Evolutionary conservation across 331 rosid species (phyloP).

Genomic region (Quercus lobata): DNA sequence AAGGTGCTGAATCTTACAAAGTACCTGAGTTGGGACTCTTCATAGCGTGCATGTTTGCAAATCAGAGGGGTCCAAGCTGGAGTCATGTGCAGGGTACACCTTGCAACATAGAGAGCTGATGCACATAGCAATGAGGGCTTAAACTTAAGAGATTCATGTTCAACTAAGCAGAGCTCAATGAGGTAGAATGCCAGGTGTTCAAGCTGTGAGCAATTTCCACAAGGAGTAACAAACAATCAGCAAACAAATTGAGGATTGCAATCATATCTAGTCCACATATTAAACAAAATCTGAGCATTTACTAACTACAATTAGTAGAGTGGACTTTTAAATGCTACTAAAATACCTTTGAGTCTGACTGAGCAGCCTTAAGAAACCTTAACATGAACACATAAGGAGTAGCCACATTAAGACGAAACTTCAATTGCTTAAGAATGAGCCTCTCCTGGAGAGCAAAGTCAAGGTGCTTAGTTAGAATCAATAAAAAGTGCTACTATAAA

Average conservation of each 20-base stretch:
- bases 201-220: constrained; percentile 42
- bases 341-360: constrained; percentile 61
- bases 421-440: constrained; percentile 59
- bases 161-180: constrained; percentile 64
- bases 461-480: constrained; percentile 3
- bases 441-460: constrained; percentile 58
- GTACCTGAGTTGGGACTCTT: constrained; percentile 65
- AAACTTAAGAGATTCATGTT: constrained; percentile 69
- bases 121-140: constrained; percentile 85
- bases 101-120: constrained; percentile 79
- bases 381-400: constrained; percentile 85
- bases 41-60: constrained; percentile 64
- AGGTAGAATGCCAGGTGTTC: constrained; percentile 80
- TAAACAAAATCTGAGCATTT: background rate
- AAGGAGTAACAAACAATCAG: constrained; percentile 13
- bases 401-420: constrained; percentile 78
- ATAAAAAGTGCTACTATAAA: background rate
- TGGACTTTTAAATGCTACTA: background rate
- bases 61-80: constrained; percentile 80
- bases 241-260: constrained; percentile 1
- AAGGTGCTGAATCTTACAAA: background rate
- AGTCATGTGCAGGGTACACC: constrained; percentile 55
- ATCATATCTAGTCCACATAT: background rate
- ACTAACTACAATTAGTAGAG: background rate
- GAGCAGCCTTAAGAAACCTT: constrained; percentile 94